These are phyloP conservation scores for Penicillium canescens DNA, from an alignment of 495 filamentous ascomycete species.

Conservation along the genomic window DNA sequence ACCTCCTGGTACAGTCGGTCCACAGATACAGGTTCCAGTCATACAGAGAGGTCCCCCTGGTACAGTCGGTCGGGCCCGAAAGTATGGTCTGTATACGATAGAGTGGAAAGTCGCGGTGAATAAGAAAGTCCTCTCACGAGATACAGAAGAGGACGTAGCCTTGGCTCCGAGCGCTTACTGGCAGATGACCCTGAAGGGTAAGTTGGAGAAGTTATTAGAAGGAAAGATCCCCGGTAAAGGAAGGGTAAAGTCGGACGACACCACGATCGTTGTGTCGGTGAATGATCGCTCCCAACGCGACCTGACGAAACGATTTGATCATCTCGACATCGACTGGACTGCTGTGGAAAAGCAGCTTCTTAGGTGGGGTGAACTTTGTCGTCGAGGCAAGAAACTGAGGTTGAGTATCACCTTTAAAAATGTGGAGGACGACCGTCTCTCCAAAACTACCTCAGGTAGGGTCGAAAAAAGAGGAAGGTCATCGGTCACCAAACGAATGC, in stretches of 20 bases:
- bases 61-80: too few relatives aligned
- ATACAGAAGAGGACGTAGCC: conserved; percentile 27
- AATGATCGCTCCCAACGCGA: conserved; percentile 24
- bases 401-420: conserved; percentile 18
- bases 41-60: too few relatives aligned
- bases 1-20: too few relatives aligned
- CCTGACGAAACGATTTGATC: conserved; percentile 20
- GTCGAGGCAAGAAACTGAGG: conserved; percentile 12
- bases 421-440: conserved; percentile 3
- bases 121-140: conserved; percentile 20
- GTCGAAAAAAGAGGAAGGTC: conserved; percentile 16
- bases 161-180: conserved; percentile 22
- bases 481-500: conserved; percentile 15
- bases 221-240: conserved; percentile 11
- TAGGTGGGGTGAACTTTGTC: conserved; percentile 7
- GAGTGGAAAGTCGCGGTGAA: conserved; percentile 35
- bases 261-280: conserved; percentile 16
- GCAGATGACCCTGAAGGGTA: conserved; percentile 12
- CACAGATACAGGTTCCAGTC: too few relatives aligned
- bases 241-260: conserved; percentile 22
- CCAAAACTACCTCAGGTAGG: not conserved
- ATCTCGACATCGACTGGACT: conserved; percentile 22
- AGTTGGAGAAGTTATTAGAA: conserved; percentile 11
- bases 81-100: conserved; percentile 37
- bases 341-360: conserved; percentile 21